Evolutionary conservation across 1,284 basidiomycete species (phyloP).

Genomic region (Vanrija sp.): DNA sequence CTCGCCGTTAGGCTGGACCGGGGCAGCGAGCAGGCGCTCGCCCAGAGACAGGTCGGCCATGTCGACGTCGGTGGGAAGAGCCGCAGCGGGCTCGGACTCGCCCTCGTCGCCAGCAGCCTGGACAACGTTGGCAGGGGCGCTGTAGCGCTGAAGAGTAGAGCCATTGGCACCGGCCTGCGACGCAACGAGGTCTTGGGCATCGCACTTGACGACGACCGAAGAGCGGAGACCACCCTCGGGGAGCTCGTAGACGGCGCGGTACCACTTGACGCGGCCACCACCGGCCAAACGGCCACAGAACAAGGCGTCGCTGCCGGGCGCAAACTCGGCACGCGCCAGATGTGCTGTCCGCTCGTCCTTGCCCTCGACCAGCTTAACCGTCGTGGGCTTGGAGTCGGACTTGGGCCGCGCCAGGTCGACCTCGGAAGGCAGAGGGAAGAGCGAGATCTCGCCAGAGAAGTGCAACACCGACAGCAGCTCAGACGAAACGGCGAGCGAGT

Average conservation of each 20-base stretch:
- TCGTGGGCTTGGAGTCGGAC: constrained; percentile 34
- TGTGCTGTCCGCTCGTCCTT: constrained; percentile 36
- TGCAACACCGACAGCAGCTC: constrained; percentile 60
- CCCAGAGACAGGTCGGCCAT: constrained; percentile 85
- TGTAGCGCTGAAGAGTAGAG: constrained; percentile 38
- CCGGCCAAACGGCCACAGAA: constrained; percentile 61
- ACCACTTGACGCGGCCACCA: constrained; percentile 65
- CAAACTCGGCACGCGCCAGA: constrained; percentile 32
- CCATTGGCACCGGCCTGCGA: constrained; percentile 25
- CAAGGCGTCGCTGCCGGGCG: constrained; percentile 52
- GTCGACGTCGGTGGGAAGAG: constrained; percentile 64
- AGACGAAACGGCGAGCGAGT: constrained; percentile 54
- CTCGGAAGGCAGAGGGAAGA: constrained; percentile 60
- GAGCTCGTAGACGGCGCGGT: constrained; percentile 58
- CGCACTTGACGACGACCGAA: constrained; percentile 51
- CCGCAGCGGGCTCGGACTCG: constrained; percentile 44
- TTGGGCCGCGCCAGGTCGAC: constrained; percentile 46
- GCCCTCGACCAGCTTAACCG: constrained; percentile 41
- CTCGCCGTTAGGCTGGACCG: constrained; percentile 49
- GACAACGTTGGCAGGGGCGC: constrained; percentile 32
- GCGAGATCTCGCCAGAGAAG: constrained; percentile 61
- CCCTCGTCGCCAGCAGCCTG: constrained; percentile 33
- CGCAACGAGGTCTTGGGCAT: constrained; percentile 50
- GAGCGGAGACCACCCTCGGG: constrained; percentile 49
- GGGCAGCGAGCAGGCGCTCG: constrained; percentile 72